phyloP scores from a whole-genome alignment of 768 basidiomycete species.

The Gyrodon lividus region DNA sequence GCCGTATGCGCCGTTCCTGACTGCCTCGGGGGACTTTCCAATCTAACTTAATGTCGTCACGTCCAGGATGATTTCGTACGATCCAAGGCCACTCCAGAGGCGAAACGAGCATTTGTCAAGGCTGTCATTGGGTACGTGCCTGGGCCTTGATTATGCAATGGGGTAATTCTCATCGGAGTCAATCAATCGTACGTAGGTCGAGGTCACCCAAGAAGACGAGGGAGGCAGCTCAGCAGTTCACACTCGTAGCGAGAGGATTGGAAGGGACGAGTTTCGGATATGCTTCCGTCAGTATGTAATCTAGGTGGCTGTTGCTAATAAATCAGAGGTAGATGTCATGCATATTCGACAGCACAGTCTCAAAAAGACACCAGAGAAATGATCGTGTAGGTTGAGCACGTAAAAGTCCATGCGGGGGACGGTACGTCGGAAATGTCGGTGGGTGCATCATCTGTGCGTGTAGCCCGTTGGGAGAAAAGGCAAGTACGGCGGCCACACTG shows the following conservation, averaged over 20 bases:
- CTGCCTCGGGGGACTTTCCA: constrained; percentile 1
- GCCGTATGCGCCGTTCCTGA: constrained; percentile 41
- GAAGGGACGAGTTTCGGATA: constrained; percentile 87
- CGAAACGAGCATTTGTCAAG: constrained; percentile 78
- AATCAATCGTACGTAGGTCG: constrained; percentile 46
- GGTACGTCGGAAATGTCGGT: constrained; percentile 7
- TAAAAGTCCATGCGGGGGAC: background rate
- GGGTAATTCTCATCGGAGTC: background rate
- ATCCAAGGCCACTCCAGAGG: constrained; percentile 69
- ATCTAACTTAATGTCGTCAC: background rate
- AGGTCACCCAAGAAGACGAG: constrained; percentile 70
- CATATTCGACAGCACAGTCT: constrained; percentile 6
- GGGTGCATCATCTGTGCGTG: background rate
- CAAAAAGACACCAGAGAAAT: too few relatives aligned
- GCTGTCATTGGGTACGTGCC: constrained; percentile 59
- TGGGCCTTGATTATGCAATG: background rate
- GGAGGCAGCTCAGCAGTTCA: constrained; percentile 87
- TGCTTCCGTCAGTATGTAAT: constrained; percentile 59
- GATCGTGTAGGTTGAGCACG: background rate
- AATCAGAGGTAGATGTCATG: background rate
- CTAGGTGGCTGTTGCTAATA: background rate
- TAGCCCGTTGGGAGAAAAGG: constrained; percentile 1
- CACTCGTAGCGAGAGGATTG: constrained; percentile 77
- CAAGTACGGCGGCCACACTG: constrained; percentile 6
- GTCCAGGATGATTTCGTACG: constrained; percentile 69